Percentiles rank a stretch among this genome's conserved stretches.
Conservation (phyloP, 2,329 filamentous ascomycete species). For the Juglanconis sp. region DNA sequence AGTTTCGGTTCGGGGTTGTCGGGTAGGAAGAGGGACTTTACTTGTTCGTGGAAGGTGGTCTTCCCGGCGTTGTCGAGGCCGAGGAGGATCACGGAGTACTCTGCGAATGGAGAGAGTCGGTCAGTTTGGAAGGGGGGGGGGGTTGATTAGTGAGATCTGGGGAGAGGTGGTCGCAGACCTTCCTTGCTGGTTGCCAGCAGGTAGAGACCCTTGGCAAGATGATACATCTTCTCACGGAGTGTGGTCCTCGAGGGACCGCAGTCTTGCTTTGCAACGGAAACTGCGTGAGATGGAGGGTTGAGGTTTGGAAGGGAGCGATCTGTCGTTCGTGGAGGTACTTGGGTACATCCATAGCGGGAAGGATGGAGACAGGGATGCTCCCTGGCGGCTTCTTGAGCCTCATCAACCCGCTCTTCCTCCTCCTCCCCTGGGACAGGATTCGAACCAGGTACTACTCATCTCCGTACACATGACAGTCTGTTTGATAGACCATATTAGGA, state of each 20-base stretch:
- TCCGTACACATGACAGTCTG: too few species aligned
- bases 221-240: conserved; percentile 66
- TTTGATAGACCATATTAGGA: too few species aligned
- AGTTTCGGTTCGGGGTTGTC: conserved; percentile 60
- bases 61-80: conserved; percentile 98
- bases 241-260: conserved; percentile 13
- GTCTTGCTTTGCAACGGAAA: background rate
- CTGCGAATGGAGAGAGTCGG: conserved; percentile 39
- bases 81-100: conserved; percentile 95
- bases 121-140: conserved; percentile 2
- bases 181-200: conserved; percentile 96
- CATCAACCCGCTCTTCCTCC: background rate
- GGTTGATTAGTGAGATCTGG: background rate
- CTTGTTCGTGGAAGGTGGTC: conserved; percentile 95
- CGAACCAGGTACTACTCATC: too few species aligned
- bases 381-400: background rate
- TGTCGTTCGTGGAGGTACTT: background rate
- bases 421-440: too few species aligned
- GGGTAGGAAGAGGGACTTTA: conserved; percentile 80
- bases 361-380: background rate
- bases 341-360: background rate
- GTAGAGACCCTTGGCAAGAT: conserved; percentile 92
- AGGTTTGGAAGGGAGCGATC: background rate
- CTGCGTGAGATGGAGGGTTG: background rate
- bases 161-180: conserved; percentile 50